These are phyloP conservation scores for Fusarium sp. DNA, from an alignment of 2,329 filamentous ascomycete genomes.

Conservation along the genomic window DNA sequence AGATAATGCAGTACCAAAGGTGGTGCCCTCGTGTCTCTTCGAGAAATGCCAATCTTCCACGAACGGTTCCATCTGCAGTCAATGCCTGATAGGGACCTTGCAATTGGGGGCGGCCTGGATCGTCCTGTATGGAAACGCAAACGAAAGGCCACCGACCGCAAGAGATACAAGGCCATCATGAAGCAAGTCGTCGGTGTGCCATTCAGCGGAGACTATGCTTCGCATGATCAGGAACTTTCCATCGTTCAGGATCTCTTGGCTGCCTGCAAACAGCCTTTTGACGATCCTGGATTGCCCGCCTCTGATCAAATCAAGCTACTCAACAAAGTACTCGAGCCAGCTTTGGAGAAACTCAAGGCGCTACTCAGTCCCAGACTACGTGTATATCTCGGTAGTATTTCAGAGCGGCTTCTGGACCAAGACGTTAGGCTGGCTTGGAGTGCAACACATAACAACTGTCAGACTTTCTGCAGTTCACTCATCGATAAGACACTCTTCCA, in stretches of 20 bases:
- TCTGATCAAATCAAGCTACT: constrained; percentile 20
- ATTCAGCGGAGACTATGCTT: constrained; percentile 46
- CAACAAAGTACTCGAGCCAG: constrained; percentile 25
- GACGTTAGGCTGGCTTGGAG: constrained; percentile 46
- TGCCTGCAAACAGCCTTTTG: constrained; percentile 37
- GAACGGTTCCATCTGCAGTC: constrained; percentile 38
- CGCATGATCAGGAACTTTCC: constrained; percentile 38
- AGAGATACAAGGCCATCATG: constrained; percentile 52
- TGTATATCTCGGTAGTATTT: constrained; percentile 48
- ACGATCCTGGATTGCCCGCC: constrained; percentile 31
- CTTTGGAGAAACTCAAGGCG: constrained; percentile 33
- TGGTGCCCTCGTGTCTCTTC: constrained; percentile 43
- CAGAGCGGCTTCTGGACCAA: constrained; percentile 43
- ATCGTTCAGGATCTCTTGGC: constrained; percentile 45
- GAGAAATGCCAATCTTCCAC: constrained; percentile 34
- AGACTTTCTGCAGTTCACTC: constrained; percentile 51
- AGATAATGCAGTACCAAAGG: constrained; percentile 32
- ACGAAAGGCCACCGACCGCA: constrained; percentile 19
- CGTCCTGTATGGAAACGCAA: constrained; percentile 27
- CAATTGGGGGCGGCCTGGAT: constrained; percentile 18
- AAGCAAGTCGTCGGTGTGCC: constrained; percentile 54
- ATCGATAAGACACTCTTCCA: constrained; percentile 47
- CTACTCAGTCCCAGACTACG: constrained; percentile 41
- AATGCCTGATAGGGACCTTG: constrained; percentile 26
- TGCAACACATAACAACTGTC: constrained; percentile 50